Evolutionary conservation across 2,329 filamentous ascomycete species (phyloP).

Genomic region (Plectosphaerella cucumerina): DNA sequence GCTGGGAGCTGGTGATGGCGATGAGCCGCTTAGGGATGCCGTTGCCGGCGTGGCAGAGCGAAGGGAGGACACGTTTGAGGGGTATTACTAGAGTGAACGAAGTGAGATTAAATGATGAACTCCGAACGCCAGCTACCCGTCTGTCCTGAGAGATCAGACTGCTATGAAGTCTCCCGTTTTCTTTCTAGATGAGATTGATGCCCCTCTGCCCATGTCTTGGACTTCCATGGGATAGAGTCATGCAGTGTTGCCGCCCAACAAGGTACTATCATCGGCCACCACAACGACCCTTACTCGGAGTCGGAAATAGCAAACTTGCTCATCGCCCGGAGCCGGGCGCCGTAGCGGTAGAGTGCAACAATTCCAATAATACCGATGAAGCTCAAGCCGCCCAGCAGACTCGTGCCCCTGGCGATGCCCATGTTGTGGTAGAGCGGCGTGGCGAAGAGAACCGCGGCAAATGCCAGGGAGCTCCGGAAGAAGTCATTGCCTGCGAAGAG

Average conservation of each 20-base stretch:
- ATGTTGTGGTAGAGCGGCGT: slow-evolving; percentile 56
- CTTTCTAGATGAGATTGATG: too few species aligned
- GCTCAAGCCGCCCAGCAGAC: slow-evolving; percentile 51
- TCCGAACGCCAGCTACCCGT: too few species aligned
- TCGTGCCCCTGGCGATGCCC: slow-evolving; percentile 53
- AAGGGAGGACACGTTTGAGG: slow-evolving; percentile 25
- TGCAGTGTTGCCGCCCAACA: too few species aligned
- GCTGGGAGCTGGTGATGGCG: slow-evolving; percentile 30
- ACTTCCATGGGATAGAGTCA: too few species aligned
- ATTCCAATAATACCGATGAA: slow-evolving; percentile 54
- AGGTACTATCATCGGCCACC: too few species aligned
- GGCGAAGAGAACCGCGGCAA: slow-evolving; percentile 55
- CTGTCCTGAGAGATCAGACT: too few species aligned
- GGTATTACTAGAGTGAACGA: slow-evolving; percentile 14
- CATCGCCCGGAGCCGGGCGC: slow-evolving; percentile 47
- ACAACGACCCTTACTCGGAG: neutral
- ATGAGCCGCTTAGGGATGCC: slow-evolving; percentile 26
- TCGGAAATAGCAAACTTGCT: slow-evolving; percentile 50
- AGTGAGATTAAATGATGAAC: too few species aligned
- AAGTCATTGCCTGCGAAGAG: slow-evolving; percentile 60
- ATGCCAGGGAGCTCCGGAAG: slow-evolving; percentile 53
- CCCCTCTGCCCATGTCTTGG: too few species aligned
- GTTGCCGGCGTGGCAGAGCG: slow-evolving; percentile 30
- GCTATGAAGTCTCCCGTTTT: too few species aligned
- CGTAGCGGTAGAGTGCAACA: slow-evolving; percentile 54